A percentile compares a stretch with the other conserved stretches of the same genome.
Evolutionary conservation across 768 basidiomycete genomes (phyloP).

Genomic region (Terana coerulea): DNA sequence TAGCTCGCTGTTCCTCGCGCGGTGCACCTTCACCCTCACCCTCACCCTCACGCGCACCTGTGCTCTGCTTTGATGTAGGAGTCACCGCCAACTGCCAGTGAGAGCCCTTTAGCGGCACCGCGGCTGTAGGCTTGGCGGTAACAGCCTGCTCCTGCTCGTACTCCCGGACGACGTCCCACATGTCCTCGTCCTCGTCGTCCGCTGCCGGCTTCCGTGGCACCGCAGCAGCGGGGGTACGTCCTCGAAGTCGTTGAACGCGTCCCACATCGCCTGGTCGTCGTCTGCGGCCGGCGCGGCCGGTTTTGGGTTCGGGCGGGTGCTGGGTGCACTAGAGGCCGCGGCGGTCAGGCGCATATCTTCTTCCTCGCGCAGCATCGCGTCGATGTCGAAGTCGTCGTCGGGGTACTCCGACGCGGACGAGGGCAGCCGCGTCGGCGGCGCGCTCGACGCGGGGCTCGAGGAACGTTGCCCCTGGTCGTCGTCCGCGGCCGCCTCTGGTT

Average conservation of each 20-base stretch:
- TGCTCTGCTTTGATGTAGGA: too few relatives aligned
- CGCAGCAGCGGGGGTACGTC: neutral
- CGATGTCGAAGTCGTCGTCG: constrained; percentile 48
- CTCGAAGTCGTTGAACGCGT: constrained; percentile 20
- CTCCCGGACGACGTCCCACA: constrained; percentile 69
- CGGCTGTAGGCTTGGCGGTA: neutral
- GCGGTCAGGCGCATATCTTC: constrained; percentile 35
- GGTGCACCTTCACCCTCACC: too few relatives aligned
- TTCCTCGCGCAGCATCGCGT: constrained; percentile 41
- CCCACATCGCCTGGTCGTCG: constrained; percentile 39
- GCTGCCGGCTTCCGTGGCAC: constrained; percentile 1
- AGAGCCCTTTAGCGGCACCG: neutral
- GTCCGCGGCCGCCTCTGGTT: neutral
- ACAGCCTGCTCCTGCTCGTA: constrained; percentile 34
- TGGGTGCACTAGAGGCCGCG: constrained; percentile 8
- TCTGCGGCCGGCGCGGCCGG: constrained; percentile 26
- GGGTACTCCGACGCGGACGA: constrained; percentile 11
- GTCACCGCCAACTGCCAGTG: neutral
- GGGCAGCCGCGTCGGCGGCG: constrained; percentile 13
- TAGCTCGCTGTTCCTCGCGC: constrained; percentile 15
- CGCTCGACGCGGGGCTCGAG: constrained; percentile 9
- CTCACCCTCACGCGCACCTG: too few relatives aligned
- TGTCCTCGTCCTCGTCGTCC: constrained; percentile 53
- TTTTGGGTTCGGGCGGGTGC: constrained; percentile 4
- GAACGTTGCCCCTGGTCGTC: neutral